Base-by-base conservation (phyloP, 2,329 filamentous ascomycete genomes). In the Pseudogymnoascus sp. region DNA sequence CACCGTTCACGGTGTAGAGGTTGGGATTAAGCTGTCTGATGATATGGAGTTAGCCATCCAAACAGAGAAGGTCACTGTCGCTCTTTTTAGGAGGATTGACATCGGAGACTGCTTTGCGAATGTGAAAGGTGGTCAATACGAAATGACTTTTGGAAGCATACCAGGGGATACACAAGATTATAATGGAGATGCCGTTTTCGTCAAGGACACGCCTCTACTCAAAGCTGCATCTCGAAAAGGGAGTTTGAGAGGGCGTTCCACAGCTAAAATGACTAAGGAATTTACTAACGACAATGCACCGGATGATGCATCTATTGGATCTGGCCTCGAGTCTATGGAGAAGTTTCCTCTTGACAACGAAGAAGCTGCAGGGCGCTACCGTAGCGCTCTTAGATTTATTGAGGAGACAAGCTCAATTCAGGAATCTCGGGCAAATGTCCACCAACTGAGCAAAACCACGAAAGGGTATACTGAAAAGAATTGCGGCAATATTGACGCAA, bases 31-130 rank as follows among this genome's bases (percentile, higher is more conserved):
- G 63, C 66, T 80, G 3, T 74, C 75, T 5, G 74, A 79, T 41
- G 79, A 81, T 55, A 76, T 81, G 61, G 79, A 82, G 65, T 66
- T 82, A 12, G 77, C 78, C 0, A 75, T 81, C 48, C 75, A 77
- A 61, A 74, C 72, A 2, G 78, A 81, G 56, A 73, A 77, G 60
- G 77, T 80, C 1, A 72, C 69, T 4, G 74, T 81, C 18, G 70
- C 69, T 2, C 68, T 82, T 0, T 79, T 81, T 63, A 70, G 79
- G 37, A 70, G 73, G 4, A 77, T 81, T 33, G 73, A 76, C n/a
- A 73, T 82, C 33, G 75, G 75, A 3, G 76, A 82, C 62, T 76
- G 80, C 9, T 81, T 76, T 65, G 77, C 74, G n/a, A 81, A 80
- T 65, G 67, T 81, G 55, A 82, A 82, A 66, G 78, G 77, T 19